Base-by-base conservation (phyloP, 2,329 filamentous ascomycete genomes). In the Aspergillus brasiliensis region DNA sequence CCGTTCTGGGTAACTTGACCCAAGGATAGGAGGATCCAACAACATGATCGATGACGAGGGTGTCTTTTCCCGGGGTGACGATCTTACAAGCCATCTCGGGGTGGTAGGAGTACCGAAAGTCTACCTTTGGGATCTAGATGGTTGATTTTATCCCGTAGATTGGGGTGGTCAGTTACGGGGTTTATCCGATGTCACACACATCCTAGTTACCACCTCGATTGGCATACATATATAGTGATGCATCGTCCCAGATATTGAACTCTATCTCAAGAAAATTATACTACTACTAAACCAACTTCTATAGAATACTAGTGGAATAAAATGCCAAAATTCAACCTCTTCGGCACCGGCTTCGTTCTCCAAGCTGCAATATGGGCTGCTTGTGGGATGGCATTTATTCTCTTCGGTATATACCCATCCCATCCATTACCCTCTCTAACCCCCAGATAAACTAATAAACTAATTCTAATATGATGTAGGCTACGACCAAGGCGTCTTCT, bases 401-500 rank as follows among this genome's bases (percentile, higher is more conserved):
- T 71, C n/a, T 69, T 71, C 34, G 67, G 68, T 69, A 61, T 38
- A n/a, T 21, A 3, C 21, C 15, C 17, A 25, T 56, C 19, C 10
- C 17, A n/a, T 17, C 8, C 10, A 1, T 13, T 15, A n/a, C 13
- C 15, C n/a, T 23, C 8, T 27, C 34, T 8, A 8, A 49, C 5
- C 15, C n/a, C 15, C 3, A n/a, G 11, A 19, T 6, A 10, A 21
- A 19, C 17, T 3, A 8, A 40, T 5, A 42, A 10, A n/a, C n/a
- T n/a, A n/a, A n/a, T n/a, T n/a, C n/a, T n/a, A n/a, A n/a, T n/a
- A n/a, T n/a, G n/a, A n/a, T n/a, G n/a, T 19, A 73, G 80, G 80
- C 1, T 83, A 83, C 46, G 81, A 82, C 19, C 81, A 82, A 62
- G 81, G 80, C 37, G 80, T 82, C 0, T 82, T 83, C 61, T 76